Evolutionary conservation across 805 yeast species (phyloP).

Genomic region (Millerago galiae): DNA sequence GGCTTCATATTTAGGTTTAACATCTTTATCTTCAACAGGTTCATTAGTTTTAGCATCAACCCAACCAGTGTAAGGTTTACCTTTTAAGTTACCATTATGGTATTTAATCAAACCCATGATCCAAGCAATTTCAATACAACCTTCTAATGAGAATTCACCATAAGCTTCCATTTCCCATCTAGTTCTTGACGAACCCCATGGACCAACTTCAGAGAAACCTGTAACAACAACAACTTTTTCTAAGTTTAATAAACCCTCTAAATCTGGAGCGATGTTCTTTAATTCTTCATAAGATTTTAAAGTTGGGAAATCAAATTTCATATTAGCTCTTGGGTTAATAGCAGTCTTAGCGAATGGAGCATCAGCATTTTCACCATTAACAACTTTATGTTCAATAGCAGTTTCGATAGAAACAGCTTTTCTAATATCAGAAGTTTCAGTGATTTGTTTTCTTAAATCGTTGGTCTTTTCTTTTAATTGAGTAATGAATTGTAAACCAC

Average conservation of each 20-base stretch:
- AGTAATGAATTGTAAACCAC: constrained; percentile 93
- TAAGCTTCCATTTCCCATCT: constrained; percentile 99
- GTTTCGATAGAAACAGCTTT: constrained; percentile 93
- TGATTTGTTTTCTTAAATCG: constrained; percentile 64
- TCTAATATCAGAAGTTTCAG: constrained; percentile 85
- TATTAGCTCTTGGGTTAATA: constrained; percentile 91
- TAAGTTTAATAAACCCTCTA: constrained; percentile 87
- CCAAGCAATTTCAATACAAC: constrained; percentile 99
- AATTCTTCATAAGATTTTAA: constrained; percentile 73
- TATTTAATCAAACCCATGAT: constrained; percentile 97
- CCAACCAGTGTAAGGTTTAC: constrained; percentile 94
- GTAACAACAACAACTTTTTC: constrained; percentile 92
- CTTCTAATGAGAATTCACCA: constrained; percentile 95
- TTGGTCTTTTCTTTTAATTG: constrained; percentile 85
- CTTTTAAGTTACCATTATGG: constrained; percentile 85
- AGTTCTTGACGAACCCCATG: constrained; percentile 99
- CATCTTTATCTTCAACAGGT: constrained; percentile 92
- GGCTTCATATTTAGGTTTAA: constrained; percentile 87
- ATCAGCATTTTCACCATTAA: constrained; percentile 85
- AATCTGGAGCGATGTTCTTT: constrained; percentile 60
- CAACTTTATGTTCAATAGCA: constrained; percentile 74
- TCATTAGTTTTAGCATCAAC: constrained; percentile 87
- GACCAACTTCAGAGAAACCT: constrained; percentile 98
- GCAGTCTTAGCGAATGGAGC: constrained; percentile 71
- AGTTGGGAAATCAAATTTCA: constrained; percentile 88